phyloP scores from a whole-genome alignment of 1,284 basidiomycete genomes.

The Boletus smithii region DNA sequence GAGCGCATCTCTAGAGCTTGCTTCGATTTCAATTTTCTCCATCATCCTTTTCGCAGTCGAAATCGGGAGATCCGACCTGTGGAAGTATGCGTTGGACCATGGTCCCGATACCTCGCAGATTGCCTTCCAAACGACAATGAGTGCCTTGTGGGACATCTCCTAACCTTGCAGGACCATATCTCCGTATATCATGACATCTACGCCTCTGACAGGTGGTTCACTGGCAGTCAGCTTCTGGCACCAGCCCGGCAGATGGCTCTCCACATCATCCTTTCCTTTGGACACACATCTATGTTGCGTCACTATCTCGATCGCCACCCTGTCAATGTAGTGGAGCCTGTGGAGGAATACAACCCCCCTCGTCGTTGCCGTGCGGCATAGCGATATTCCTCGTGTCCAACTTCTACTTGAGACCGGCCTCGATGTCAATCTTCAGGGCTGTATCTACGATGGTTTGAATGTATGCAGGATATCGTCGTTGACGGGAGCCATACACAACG shows the following conservation, averaged over 20 bases:
- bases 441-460: not conserved
- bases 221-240: too few species aligned
- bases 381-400: not conserved
- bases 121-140: not conserved
- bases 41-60: not conserved
- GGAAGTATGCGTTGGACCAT: not conserved
- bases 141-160: not conserved
- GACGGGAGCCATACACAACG: too few species aligned
- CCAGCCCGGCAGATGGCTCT: too few species aligned
- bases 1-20: not conserved
- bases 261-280: too few species aligned
- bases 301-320: not conserved
- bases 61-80: not conserved
- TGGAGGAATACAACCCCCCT: not conserved
- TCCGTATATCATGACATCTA: not conserved
- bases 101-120: not conserved
- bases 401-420: conserved; percentile 4
- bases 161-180: not conserved
- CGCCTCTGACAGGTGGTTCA: too few species aligned
- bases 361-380: not conserved
- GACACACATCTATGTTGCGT: too few species aligned
- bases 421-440: conserved; percentile 1
- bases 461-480: not conserved
- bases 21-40: not conserved
- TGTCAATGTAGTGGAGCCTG: not conserved